Evolutionary conservation across 2,329 filamentous ascomycete species (phyloP).

Genomic region (Pyrenochaeta sp.): DNA sequence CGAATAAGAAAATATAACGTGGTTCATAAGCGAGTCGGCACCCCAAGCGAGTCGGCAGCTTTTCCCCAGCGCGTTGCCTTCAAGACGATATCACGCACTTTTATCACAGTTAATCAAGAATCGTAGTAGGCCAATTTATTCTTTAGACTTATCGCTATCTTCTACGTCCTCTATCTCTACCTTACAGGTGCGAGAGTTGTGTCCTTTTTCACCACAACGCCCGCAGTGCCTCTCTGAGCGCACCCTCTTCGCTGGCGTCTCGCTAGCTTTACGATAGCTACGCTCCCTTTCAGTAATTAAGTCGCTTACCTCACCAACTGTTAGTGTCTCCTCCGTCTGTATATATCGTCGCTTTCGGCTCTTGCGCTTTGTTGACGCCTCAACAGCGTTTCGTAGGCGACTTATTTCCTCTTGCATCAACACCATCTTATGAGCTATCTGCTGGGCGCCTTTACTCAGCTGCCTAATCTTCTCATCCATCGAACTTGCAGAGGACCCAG

Average conservation of each 20-base stretch:
- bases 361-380: constrained; percentile 5
- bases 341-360: constrained; percentile 1
- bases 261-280: constrained; percentile 2
- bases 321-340: neutral
- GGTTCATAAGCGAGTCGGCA: neutral
- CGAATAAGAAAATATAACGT: no score
- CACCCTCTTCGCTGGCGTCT: constrained; percentile 12
- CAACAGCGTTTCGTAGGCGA: constrained; percentile 5
- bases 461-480: constrained; percentile 9
- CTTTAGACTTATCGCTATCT: constrained; percentile 8
- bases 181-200: constrained; percentile 14
- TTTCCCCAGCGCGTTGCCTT: neutral
- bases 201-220: constrained; percentile 14
- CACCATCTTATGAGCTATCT: constrained; percentile 16
- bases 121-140: neutral
- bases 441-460: constrained; percentile 13
- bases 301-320: neutral
- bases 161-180: constrained; percentile 11
- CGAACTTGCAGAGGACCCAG: constrained; percentile 8
- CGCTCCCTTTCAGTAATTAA: neutral
- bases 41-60: neutral
- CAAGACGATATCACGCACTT: neutral
- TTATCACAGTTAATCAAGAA: neutral
- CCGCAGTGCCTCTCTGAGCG: constrained; percentile 11
- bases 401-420: constrained; percentile 7